Evolutionary conservation across 225 moss, liverwort and hornwort genomes (phyloP).

Genomic region (Ulota crispa): DNA sequence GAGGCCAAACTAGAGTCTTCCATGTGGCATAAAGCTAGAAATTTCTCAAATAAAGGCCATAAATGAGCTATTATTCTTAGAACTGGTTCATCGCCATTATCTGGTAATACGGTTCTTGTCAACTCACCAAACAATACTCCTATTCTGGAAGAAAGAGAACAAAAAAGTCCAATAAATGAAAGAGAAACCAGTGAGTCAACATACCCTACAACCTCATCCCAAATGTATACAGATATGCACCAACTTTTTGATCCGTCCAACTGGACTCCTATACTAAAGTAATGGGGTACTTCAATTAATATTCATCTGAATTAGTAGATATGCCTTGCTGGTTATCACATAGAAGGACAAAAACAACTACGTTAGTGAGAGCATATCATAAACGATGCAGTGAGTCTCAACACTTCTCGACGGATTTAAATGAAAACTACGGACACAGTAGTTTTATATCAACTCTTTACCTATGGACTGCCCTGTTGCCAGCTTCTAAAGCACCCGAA

Average conservation of each 20-base stretch:
- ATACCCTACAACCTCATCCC: not conserved
- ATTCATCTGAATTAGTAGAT: slow-evolving; percentile 4
- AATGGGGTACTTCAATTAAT: not conserved
- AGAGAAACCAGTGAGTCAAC: not conserved
- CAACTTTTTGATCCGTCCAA: slow-evolving; percentile 2
- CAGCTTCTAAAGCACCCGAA: slow-evolving; percentile 80
- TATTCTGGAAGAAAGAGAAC: slow-evolving; percentile 50
- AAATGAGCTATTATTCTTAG: slow-evolving; percentile 87
- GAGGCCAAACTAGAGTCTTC: slow-evolving; percentile 79
- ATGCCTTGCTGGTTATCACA: not conserved
- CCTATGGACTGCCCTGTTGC: slow-evolving; percentile 89
- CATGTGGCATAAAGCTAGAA: slow-evolving; percentile 82
- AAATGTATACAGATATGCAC: not conserved
- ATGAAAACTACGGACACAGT: slow-evolving; percentile 7
- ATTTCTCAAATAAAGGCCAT: slow-evolving; percentile 86
- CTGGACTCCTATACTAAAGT: not conserved
- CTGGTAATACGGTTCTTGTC: slow-evolving; percentile 53
- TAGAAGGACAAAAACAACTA: slow-evolving; percentile 1
- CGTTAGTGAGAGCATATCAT: slow-evolving; percentile 1
- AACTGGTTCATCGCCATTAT: slow-evolving; percentile 73
- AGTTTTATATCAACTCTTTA: slow-evolving; percentile 37
- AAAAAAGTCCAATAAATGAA: slow-evolving; percentile 18
- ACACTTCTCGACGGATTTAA: not conserved
- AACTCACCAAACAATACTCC: slow-evolving; percentile 84
- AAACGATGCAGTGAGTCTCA: not conserved